Evolutionary conservation across 139 green algal species (phyloP).

Genomic region (Ulvella scutata): DNA sequence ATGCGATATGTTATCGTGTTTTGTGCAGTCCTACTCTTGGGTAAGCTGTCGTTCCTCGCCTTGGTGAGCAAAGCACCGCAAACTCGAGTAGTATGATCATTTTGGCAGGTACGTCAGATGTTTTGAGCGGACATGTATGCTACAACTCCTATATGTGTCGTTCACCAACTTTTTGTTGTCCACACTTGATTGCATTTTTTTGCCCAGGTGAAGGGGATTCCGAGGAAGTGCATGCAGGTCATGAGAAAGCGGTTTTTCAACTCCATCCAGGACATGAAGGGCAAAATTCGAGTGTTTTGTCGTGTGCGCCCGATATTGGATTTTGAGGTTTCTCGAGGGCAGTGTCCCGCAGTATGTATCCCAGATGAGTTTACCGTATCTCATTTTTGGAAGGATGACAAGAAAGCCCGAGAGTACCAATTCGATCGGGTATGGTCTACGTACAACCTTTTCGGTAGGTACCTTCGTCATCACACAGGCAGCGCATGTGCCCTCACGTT

Average conservation of each 20-base stretch:
- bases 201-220: not conserved
- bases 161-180: too few species aligned
- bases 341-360: constrained; percentile 31
- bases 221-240: constrained; percentile 18
- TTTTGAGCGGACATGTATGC: too few species aligned
- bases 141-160: too few species aligned
- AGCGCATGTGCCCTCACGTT: not conserved
- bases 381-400: constrained; percentile 83
- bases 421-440: constrained; percentile 55
- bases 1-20: too few species aligned
- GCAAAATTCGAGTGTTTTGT: constrained; percentile 90
- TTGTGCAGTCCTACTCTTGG: too few species aligned
- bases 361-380: constrained; percentile 75
- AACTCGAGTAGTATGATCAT: too few species aligned
- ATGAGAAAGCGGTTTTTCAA: constrained; percentile 66
- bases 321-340: constrained; percentile 47
- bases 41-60: too few species aligned
- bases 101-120: too few species aligned
- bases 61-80: too few species aligned
- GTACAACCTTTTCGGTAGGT: not conserved
- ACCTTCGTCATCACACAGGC: not conserved
- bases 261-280: constrained; percentile 89
- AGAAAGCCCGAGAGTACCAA: constrained; percentile 70
- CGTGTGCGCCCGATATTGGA: constrained; percentile 75
- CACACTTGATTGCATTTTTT: not conserved